Evolutionary conservation across 1,139 yeast species (phyloP), one percentile per base, ranked within the genome.

Genomic region (Geotrichum phurueaensis): DNA sequence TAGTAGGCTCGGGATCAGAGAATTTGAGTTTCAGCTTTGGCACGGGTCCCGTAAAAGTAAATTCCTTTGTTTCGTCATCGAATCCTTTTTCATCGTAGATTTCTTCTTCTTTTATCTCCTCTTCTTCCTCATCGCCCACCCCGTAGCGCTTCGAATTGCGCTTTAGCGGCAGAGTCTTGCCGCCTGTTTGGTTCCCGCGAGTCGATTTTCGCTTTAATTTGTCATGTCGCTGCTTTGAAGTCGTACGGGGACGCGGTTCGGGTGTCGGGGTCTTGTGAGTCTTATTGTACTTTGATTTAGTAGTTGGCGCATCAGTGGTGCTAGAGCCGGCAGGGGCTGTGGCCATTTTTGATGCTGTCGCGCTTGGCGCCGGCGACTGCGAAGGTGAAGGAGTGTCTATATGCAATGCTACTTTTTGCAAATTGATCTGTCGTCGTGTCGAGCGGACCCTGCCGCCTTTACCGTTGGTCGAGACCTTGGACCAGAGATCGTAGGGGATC

Each of bases 1-100:
- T 79, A 9, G 82, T 73, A 31, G 86, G 87, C 12, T 80, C 79
- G 0, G 90, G 87, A 5, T 83, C 76, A 1, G 81, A 69, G 56
- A 78, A 78, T 49, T 76, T 80, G 23, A 88, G 67, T 31, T 43
- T 52, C 10, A 59, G 51, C 29, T 55, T 55, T 3, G 60, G 62
- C 15, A 23, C 20, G 15, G 20, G 18, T 25, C 31, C 47, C 13
- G 22, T 31, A 27, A 22, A 33, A 18, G 49, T 50, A 33, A 55
- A 39, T 18, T 18, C 31, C 29, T 52, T 20, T 18, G 5, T 12
- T 25, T 20, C 23, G 18, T 51, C 20, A 6, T 29, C 45, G 10
- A 47, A 23, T 7, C n/a, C 18, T 18, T n/a, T 4, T 9, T 27
- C 29, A 15, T 13, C 36, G 23, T 43, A 48, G 2, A 50, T 1